Conservation (phyloP, 164 flowering plant genomes). For the Houttuynia cordata region DNA sequence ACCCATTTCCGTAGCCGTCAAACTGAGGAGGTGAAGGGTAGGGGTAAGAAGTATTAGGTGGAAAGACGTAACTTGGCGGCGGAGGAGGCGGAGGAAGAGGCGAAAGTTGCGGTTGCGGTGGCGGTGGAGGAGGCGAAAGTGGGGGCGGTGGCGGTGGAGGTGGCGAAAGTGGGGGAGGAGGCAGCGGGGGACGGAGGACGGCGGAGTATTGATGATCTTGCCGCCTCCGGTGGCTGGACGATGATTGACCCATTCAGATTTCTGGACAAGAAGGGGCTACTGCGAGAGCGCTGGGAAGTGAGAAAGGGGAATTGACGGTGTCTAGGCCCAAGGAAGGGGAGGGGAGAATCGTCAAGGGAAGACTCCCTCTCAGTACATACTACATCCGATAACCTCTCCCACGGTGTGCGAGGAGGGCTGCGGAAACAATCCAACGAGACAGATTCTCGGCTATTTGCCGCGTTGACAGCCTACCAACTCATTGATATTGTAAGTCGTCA, state of each 20-base stretch:
- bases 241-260: conserved; percentile 42
- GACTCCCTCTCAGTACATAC: not conserved
- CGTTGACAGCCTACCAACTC: no score
- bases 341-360: no score
- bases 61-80: conserved; percentile 11
- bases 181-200: conserved; percentile 4
- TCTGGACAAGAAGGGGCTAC: not conserved
- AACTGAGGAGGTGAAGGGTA: conserved; percentile 9
- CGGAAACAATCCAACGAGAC: no score
- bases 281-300: not conserved
- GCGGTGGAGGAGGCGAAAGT: conserved; percentile 9
- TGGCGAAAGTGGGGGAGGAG: conserved; percentile 9
- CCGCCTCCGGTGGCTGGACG: conserved; percentile 29
- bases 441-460: no score
- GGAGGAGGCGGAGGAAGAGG: conserved; percentile 2
- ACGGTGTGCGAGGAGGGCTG: no score
- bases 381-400: not conserved
- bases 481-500: no score
- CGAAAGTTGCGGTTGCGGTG: conserved; percentile 1
- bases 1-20: not conserved
- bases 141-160: conserved; percentile 12
- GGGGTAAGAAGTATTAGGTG: conserved; percentile 19
- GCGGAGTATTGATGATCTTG: conserved; percentile 5
- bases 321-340: no score
- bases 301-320: not conserved